Percentiles rank a stretch among this genome's conserved stretches.
Conservation (phyloP, 2,329 filamentous ascomycete genomes). For the Paracorniculantispora psalliotae region DNA sequence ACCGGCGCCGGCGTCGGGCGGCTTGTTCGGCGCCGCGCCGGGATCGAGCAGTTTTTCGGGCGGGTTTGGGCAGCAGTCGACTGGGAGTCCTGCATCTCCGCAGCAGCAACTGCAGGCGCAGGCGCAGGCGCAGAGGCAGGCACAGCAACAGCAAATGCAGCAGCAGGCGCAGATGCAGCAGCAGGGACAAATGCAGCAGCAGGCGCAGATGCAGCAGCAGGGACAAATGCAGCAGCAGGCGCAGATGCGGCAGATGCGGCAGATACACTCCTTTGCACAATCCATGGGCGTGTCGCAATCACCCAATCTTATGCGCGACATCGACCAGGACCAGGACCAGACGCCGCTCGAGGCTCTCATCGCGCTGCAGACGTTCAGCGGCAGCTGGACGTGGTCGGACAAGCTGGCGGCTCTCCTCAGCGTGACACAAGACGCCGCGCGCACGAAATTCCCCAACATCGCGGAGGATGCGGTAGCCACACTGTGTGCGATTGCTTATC, state of each 20-base stretch:
- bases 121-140: not conserved
- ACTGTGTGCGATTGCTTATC: slow-evolving; percentile 24
- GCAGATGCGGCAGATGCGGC: not conserved
- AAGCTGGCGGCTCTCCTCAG: slow-evolving; percentile 26
- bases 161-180: not conserved
- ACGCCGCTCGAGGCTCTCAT: slow-evolving; percentile 37
- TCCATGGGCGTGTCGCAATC: no score
- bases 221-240: not conserved
- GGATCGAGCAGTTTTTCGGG: no score
- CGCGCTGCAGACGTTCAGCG: slow-evolving; percentile 50
- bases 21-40: not conserved
- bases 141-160: not conserved
- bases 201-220: not conserved
- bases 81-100: no score
- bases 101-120: not conserved
- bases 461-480: slow-evolving; percentile 23
- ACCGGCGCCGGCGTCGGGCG: not conserved
- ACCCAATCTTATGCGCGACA: no score
- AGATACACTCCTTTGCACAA: no score
- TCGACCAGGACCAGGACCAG: not conserved
- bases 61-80: no score
- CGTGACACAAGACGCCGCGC: slow-evolving; percentile 11
- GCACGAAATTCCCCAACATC: not conserved
- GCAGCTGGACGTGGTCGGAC: slow-evolving; percentile 41
- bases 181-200: no score